These are phyloP conservation scores for Blastobotrys malaysiensis DNA, from an alignment of 1,139 yeast species.

Conservation along the genomic window DNA sequence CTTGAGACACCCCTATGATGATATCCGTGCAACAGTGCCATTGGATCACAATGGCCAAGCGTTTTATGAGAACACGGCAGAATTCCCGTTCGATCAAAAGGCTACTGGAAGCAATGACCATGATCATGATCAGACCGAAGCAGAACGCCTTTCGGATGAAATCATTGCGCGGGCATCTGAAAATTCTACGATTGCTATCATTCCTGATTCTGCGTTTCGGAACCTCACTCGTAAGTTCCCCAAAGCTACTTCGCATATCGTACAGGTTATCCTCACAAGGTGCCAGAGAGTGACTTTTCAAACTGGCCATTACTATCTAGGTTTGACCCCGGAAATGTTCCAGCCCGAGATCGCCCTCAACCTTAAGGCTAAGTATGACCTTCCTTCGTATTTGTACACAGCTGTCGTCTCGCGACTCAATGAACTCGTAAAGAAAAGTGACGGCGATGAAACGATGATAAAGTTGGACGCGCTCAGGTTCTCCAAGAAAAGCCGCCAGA, in stretches of 20 bases:
- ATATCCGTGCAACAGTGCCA: not conserved
- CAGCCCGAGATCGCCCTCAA: slow-evolving; percentile 71
- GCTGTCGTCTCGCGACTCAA: slow-evolving; percentile 48
- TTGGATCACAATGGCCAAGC: slow-evolving; percentile 1
- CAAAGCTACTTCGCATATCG: slow-evolving; percentile 86
- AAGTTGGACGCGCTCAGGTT: not conserved
- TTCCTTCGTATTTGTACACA: slow-evolving; percentile 62
- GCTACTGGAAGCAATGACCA: not conserved
- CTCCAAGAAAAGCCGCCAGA: slow-evolving; percentile 9
- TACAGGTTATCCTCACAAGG: slow-evolving; percentile 84
- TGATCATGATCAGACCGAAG: slow-evolving; percentile 14
- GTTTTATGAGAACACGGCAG: not conserved
- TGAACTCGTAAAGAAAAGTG: slow-evolving; percentile 17
- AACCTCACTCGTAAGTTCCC: slow-evolving; percentile 74
- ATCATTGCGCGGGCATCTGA: slow-evolving; percentile 57
- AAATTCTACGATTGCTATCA: slow-evolving; percentile 83
- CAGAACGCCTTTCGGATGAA: slow-evolving; percentile 36
- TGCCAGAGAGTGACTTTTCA: slow-evolving; percentile 86
- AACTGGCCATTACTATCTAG: slow-evolving; percentile 81
- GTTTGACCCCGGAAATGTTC: slow-evolving; percentile 75
- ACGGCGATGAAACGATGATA: slow-evolving; percentile 3
- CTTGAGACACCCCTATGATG: slow-evolving; percentile 4
- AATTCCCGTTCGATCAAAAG: slow-evolving; percentile 1
- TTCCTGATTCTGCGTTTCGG: slow-evolving; percentile 78
- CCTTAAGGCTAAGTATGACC: slow-evolving; percentile 39